phyloP scores from a whole-genome alignment of 1,139 yeast genomes.

The Casaregolazyma suthepensis region DNA sequence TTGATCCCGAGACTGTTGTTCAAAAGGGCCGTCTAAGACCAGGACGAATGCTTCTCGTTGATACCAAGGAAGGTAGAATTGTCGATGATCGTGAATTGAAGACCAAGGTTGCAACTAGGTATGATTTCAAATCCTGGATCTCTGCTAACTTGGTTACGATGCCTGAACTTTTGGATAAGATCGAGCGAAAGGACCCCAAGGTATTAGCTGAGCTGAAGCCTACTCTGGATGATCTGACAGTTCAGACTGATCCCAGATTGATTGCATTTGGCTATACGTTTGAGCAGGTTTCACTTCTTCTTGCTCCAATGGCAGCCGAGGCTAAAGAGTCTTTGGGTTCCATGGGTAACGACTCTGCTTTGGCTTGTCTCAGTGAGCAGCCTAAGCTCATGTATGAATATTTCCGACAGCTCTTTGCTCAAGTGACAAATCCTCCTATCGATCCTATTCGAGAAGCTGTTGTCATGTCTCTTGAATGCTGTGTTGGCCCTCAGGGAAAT shows the following conservation, averaged over 20 bases:
- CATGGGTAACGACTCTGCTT: constrained; percentile 98
- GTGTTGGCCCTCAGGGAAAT: constrained; percentile 96
- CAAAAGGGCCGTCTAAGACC: constrained; percentile 94
- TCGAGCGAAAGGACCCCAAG: constrained; percentile 40
- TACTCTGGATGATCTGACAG: constrained; percentile 34
- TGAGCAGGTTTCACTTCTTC: constrained; percentile 76
- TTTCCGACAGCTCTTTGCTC: constrained; percentile 95
- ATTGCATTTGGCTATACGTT: constrained; percentile 87
- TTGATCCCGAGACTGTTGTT: constrained; percentile 74
- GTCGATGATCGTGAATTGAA: constrained; percentile 92
- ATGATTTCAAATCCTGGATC: constrained; percentile 92
- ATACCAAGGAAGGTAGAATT: constrained; percentile 84
- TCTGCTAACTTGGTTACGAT: constrained; percentile 78
- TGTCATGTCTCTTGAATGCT: constrained; percentile 96
- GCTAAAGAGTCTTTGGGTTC: constrained; percentile 96
- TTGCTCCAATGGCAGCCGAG: constrained; percentile 89
- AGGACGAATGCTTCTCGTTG: constrained; percentile 93
- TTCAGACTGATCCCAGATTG: constrained; percentile 77
- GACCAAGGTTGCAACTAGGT: constrained; percentile 69
- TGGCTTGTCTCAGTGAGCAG: constrained; percentile 91
- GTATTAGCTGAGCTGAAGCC: constrained; percentile 30
- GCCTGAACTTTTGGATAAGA: constrained; percentile 63
- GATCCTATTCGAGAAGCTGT: constrained; percentile 96
- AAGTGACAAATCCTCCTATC: constrained; percentile 97
- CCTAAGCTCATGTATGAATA: constrained; percentile 89